Conservation (phyloP, 2,329 filamentous ascomycete genomes). For the Penicillium oxalicum region DNA sequence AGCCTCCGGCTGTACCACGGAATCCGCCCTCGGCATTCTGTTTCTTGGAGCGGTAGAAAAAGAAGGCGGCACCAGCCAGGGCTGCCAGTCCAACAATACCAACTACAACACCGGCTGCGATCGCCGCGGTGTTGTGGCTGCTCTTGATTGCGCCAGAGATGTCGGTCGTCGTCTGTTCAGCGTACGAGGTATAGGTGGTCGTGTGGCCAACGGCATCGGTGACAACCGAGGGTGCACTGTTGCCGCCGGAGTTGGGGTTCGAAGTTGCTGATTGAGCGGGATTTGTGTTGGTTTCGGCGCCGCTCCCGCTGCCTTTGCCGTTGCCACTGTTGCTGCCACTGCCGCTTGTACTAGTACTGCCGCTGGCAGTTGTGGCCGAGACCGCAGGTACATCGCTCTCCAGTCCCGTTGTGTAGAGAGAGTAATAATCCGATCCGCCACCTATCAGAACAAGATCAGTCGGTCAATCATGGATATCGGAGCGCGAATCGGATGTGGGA, state of each 20-base stretch:
- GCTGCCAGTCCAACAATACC: slow-evolving; percentile 66
- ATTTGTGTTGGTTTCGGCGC: background rate
- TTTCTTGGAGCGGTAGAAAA: slow-evolving; percentile 68
- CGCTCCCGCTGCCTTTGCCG: background rate
- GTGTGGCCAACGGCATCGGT: slow-evolving; percentile 27
- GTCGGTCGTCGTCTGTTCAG: slow-evolving; percentile 15
- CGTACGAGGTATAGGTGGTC: slow-evolving; percentile 30
- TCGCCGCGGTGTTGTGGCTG: slow-evolving; percentile 68
- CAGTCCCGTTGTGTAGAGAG: slow-evolving; percentile 49
- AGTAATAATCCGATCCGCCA: slow-evolving; percentile 51
- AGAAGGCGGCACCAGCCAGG: slow-evolving; percentile 62
- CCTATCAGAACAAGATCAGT: slow-evolving; percentile 35
- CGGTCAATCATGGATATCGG: background rate
- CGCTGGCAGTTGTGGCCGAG: slow-evolving; percentile 19
- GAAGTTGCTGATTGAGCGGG: slow-evolving; percentile 4
- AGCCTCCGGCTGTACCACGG: slow-evolving; percentile 71
- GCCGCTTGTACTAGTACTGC: too few species aligned
- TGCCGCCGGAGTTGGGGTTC: slow-evolving; percentile 3
- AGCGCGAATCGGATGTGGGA: background rate
- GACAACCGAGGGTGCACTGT: slow-evolving; percentile 13
- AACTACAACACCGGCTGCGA: slow-evolving; percentile 82
- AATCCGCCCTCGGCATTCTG: slow-evolving; percentile 80
- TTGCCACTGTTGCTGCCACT: too few species aligned
- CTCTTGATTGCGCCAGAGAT: slow-evolving; percentile 20
- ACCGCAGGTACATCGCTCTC: slow-evolving; percentile 33